Base-by-base conservation (phyloP, 2,329 filamentous ascomycete genomes). In the Talaromyces sp. region DNA sequence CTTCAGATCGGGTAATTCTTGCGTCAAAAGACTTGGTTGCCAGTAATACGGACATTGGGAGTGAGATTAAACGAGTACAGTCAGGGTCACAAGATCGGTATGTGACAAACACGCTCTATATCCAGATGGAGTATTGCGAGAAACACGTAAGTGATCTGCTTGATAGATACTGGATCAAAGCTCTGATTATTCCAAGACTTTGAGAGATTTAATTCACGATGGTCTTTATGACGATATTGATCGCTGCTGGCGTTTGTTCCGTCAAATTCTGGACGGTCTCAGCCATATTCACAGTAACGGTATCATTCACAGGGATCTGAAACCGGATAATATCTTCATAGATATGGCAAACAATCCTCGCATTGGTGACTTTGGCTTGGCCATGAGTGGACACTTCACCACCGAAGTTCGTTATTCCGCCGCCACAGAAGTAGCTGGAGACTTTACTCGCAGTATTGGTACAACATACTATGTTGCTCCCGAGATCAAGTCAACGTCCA, bases 121-220 rank as follows among this genome's bases (percentile, higher is more conserved):
- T 99, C 64, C 95, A 96, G 67, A 99, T 99, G 95, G 95, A 99
- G 75, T 96, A 97, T 70, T 99, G 95, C 73, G 94, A 98, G 75
- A 95, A 94, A 74, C 87, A 91, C 69, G 88, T 90, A 79, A 76
- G 84, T 78, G 24, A 62, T 47, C 9, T 24, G 62, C 3, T n/a
- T 14, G 2, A 11, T 22, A n/a, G 33, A 24, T 16, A 6, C 22
- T 9, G 45, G 61, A 11, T 8, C 60, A 65, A 71, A 31, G 27
- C 67, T 37, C 56, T 66, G 39, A 64, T 33, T 14, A 16, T 54
- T 62, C 13, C 27, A 64, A 88, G 85, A 98, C 95, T 0, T 84
- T 99, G 37, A 89, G 93, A 22, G 93, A 98, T 81, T 79, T 97
- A 35, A 96, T 99, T 65, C 85, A 87, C 24, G 87, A 89, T 71